Evolutionary conservation across 352 stramenopile species (phyloP).

Genomic region (Globisporangium parvum): DNA sequence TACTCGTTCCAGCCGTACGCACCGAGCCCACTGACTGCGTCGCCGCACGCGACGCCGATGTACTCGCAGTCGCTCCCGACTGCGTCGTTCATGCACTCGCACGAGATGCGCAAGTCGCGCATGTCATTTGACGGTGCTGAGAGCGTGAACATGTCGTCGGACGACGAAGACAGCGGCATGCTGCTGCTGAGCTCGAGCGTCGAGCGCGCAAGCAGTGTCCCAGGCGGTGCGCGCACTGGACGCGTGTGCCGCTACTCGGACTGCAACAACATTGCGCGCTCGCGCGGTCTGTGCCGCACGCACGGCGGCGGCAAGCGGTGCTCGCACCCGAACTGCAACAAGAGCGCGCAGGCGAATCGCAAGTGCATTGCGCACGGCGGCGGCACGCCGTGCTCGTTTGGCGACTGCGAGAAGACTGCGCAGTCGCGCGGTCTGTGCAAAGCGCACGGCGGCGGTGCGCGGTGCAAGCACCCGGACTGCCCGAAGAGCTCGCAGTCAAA

Average conservation of each 20-base stretch:
- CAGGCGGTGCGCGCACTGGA: constrained; percentile 37
- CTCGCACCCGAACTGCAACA: constrained; percentile 79
- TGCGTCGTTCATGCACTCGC: constrained; percentile 55
- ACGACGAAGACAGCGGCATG: constrained; percentile 66
- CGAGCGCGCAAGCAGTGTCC: constrained; percentile 18
- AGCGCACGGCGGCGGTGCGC: constrained; percentile 71
- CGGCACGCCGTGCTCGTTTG: constrained; percentile 80
- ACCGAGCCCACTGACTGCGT: constrained; percentile 19
- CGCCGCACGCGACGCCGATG: constrained; percentile 25
- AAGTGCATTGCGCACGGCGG: constrained; percentile 86
- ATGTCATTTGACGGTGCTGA: constrained; percentile 62
- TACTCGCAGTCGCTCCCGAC: constrained; percentile 71
- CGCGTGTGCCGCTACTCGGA: constrained; percentile 76
- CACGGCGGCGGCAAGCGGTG: constrained; percentile 77
- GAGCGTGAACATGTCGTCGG: constrained; percentile 55
- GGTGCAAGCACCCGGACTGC: constrained; percentile 82
- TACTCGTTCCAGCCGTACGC: constrained; percentile 39
- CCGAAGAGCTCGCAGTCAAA: constrained; percentile 84
- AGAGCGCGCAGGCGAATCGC: constrained; percentile 83
- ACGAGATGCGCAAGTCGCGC: constrained; percentile 24
- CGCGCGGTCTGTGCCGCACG: constrained; percentile 64
- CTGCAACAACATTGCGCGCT: constrained; percentile 84
- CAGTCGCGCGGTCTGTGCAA: constrained; percentile 83
- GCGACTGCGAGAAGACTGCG: constrained; percentile 83
- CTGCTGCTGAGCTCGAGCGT: constrained; percentile 70